Conservation (phyloP, 148 eudicot species). For the Salicornia ramosissima region DNA sequence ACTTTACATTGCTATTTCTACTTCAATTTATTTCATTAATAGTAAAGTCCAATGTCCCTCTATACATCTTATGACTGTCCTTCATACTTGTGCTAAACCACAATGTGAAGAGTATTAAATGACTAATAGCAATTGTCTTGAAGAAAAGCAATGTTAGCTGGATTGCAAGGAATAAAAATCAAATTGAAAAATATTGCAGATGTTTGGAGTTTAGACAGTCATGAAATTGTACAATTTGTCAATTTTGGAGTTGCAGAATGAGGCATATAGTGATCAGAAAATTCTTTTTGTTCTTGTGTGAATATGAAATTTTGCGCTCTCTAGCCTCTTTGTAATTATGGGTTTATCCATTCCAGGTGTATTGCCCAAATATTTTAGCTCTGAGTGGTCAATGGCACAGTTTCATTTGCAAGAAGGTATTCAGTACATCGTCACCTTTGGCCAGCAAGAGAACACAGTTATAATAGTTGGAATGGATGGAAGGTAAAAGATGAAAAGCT, state of each 20-base stretch:
- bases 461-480: slow-evolving; percentile 70
- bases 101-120: background rate
- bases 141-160: background rate
- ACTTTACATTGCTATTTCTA: no score
- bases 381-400: slow-evolving; percentile 68
- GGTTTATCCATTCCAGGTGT: slow-evolving; percentile 44
- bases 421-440: slow-evolving; percentile 49
- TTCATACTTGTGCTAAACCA: background rate
- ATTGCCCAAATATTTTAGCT: slow-evolving; percentile 61
- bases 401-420: slow-evolving; percentile 54
- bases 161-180: background rate
- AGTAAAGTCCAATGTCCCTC: no score
- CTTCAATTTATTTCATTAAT: no score
- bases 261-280: background rate
- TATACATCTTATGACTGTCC: no score
- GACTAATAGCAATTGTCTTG: background rate
- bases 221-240: background rate
- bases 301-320: background rate
- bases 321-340: background rate
- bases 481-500: slow-evolving; percentile 31
- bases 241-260: background rate
- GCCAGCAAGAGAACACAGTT: slow-evolving; percentile 54
- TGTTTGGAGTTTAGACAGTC: no score
- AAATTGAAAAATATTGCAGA: background rate
- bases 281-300: background rate